A percentile compares a stretch with the other conserved stretches of the same genome.
Evolutionary conservation across 257 asterid genomes (phyloP).

Genomic region (Solanum bulbocastanum): DNA sequence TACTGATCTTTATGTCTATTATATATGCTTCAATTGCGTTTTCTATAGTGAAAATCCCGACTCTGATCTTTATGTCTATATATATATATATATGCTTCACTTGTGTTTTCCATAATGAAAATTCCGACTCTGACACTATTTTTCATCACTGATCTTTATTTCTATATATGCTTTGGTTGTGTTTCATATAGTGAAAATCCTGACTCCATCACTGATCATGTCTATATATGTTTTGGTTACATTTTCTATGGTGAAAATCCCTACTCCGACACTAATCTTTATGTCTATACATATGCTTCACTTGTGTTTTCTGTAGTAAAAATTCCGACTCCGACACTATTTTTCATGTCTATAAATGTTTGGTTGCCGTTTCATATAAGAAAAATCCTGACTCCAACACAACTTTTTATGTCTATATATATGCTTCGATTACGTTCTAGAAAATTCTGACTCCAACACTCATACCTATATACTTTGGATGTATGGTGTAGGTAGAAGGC

Average conservation of each 20-base stretch:
- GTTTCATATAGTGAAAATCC: background rate
- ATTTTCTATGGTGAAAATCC: background rate
- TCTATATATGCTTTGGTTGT: background rate
- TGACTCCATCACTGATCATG: background rate
- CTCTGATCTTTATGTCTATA: background rate
- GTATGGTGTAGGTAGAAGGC: slow-evolving; percentile 27
- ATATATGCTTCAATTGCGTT: background rate
- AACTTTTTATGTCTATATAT: background rate
- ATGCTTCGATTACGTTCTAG: background rate
- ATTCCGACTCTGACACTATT: background rate
- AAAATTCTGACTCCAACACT: background rate
- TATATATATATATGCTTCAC: background rate
- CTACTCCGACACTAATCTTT: background rate
- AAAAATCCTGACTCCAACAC: background rate
- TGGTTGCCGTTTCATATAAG: background rate
- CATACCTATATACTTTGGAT: background rate
- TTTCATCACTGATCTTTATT: too few relatives aligned
- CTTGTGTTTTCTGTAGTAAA: background rate
- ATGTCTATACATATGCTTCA: background rate
- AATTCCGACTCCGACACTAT: background rate
- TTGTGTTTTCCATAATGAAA: background rate
- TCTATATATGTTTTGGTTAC: background rate
- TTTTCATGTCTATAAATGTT: background rate
- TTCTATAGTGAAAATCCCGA: background rate
- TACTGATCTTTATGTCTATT: background rate